phyloP scores from a whole-genome alignment of 164 flowering plant species.

The Aristolochia californica region DNA sequence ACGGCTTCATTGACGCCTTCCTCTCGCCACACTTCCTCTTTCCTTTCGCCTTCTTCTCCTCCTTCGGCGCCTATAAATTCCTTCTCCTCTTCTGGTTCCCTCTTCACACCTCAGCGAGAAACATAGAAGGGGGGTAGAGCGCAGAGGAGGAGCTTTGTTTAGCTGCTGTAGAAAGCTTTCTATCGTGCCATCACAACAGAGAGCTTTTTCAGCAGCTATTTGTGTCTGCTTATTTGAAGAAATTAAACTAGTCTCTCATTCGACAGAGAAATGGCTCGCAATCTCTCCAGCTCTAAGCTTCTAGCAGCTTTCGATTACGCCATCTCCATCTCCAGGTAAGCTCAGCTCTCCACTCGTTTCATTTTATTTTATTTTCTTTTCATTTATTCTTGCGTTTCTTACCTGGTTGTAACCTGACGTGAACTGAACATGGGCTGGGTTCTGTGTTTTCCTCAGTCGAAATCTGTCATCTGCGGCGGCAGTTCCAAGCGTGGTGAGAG shows the following conservation, averaged over 20 bases:
- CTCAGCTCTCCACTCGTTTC: not conserved
- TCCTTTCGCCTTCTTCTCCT: no score
- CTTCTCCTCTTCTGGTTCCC: no score
- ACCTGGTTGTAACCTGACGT: not conserved
- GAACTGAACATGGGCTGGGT: no score
- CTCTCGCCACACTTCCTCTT: no score
- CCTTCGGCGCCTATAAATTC: no score
- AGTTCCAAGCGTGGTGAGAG: not conserved
- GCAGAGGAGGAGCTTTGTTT: not conserved
- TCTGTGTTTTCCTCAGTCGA: not conserved
- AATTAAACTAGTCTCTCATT: not conserved
- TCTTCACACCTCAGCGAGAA: no score
- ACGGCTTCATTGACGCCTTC: no score
- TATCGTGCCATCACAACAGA: no score
- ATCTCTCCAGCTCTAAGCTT: constrained; percentile 36
- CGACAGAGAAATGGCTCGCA: constrained; percentile 41
- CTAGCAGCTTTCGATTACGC: constrained; percentile 32
- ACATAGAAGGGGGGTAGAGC: no score
- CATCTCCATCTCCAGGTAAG: constrained; percentile 27
- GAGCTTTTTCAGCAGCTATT: not conserved
- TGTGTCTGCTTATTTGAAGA: no score
- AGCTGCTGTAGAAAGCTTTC: not conserved
- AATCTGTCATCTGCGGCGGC: not conserved
- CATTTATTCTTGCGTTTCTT: not conserved
- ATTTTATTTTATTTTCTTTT: not conserved